These are phyloP conservation scores for Aurantiochytrium sp. DNA, from an alignment of 108 stramenopile species.

Conservation along the genomic window DNA sequence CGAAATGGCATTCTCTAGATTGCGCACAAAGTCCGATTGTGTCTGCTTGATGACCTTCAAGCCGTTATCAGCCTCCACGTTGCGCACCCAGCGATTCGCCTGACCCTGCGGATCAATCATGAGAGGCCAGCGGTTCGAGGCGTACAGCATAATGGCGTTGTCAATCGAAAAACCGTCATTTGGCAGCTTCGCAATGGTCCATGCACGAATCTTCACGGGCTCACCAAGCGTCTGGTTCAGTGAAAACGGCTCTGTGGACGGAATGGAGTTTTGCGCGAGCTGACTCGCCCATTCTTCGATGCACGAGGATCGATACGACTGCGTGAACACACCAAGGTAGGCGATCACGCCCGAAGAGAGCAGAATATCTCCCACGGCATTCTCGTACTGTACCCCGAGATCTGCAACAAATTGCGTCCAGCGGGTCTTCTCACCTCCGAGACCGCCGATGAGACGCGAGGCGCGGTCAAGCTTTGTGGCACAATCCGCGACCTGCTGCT, in stretches of 20 bases:
- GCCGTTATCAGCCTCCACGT: conserved; percentile 22
- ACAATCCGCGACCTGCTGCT: conserved; percentile 37
- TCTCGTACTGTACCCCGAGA: conserved; percentile 29
- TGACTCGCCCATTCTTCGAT: conserved; percentile 39
- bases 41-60: conserved; percentile 53
- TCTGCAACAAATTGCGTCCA: conserved; percentile 36
- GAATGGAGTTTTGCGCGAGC: conserved; percentile 31
- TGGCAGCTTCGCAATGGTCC: conserved; percentile 65
- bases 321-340: conserved; percentile 58
- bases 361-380: conserved; percentile 50
- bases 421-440: conserved; percentile 50
- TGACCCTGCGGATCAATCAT: conserved; percentile 64
- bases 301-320: conserved; percentile 41
- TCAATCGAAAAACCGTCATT: conserved; percentile 52
- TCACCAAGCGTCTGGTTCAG: conserved; percentile 24
- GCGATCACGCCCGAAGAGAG: conserved; percentile 57
- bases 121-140: conserved; percentile 53
- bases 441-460: conserved; percentile 48
- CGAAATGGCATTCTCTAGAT: conserved; percentile 52
- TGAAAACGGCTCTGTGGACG: conserved; percentile 31
- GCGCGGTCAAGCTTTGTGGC: conserved; percentile 52
- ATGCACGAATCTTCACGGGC: conserved; percentile 75
- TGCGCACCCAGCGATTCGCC: conserved; percentile 43
- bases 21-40: conserved; percentile 48
- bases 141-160: conserved; percentile 49